A percentile compares a stretch with the other conserved stretches of the same genome.
Evolutionary conservation across 2,329 filamentous ascomycete genomes (phyloP).

Genomic region (Dichotomopilus funicola): DNA sequence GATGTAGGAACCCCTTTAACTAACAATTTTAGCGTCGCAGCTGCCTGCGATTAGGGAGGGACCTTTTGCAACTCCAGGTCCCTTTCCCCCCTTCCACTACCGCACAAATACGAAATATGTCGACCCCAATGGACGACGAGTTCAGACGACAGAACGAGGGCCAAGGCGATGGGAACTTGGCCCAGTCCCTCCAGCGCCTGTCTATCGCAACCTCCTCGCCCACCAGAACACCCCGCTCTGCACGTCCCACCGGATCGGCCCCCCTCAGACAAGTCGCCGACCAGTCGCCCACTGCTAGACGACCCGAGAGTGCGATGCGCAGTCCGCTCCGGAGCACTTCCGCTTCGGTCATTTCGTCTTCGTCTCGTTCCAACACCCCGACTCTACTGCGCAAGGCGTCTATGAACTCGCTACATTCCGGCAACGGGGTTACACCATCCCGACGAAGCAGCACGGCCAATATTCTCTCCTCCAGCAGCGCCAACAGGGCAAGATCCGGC

Average conservation of each 20-base stretch:
- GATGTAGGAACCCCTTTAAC: too few relatives aligned
- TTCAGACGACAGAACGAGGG: background rate
- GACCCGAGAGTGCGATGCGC: conserved; percentile 34
- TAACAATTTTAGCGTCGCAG: background rate
- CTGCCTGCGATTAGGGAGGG: background rate
- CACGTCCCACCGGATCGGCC: conserved; percentile 13
- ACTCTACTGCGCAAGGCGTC: conserved; percentile 50
- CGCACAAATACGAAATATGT: background rate
- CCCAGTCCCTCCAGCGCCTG: conserved; percentile 20
- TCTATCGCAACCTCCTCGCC: conserved; percentile 18
- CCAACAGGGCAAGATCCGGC: conserved; percentile 27
- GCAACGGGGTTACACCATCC: conserved; percentile 37
- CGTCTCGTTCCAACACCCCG: conserved; percentile 43
- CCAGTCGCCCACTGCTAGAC: conserved; percentile 34
- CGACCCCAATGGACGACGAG: conserved; percentile 7
- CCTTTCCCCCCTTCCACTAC: too few relatives aligned
- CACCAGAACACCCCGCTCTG: conserved; percentile 21
- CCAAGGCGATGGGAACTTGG: conserved; percentile 11
- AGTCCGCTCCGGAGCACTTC: conserved; percentile 35
- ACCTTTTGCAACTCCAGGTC: too few relatives aligned
- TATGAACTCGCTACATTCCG: conserved; percentile 48
- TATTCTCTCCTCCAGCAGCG: conserved; percentile 37
- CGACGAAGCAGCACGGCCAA: conserved; percentile 45
- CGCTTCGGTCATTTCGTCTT: conserved; percentile 29
- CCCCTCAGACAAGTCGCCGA: conserved; percentile 33